Evolutionary conservation across 495 filamentous ascomycete species (phyloP).

Genomic region (Podospora pseudopauciseta): DNA sequence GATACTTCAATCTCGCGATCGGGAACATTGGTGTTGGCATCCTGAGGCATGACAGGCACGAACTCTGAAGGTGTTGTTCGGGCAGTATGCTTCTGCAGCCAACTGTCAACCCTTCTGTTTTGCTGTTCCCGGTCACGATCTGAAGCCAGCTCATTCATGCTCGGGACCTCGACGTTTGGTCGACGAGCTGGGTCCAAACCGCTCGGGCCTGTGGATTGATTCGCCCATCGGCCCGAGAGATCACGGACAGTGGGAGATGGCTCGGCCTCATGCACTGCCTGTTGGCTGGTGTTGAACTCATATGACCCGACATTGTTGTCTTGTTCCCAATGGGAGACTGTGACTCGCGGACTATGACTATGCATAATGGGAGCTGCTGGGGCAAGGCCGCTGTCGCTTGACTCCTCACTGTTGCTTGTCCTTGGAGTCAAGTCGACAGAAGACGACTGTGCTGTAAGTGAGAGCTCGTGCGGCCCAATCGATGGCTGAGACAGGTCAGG

Average conservation of each 20-base stretch:
- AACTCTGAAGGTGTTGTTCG: background rate
- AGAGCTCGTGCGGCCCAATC: constrained; percentile 24
- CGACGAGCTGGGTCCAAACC: constrained; percentile 45
- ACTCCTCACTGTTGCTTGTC: constrained; percentile 44
- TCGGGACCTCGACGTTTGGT: constrained; percentile 36
- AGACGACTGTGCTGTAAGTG: constrained; percentile 26
- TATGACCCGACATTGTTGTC: constrained; percentile 32
- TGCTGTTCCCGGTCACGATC: constrained; percentile 35
- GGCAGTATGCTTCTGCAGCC: constrained; percentile 30
- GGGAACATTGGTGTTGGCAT: constrained; percentile 36
- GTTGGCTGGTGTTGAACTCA: constrained; percentile 27
- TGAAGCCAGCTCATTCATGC: constrained; percentile 39
- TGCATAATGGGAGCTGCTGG: constrained; percentile 37
- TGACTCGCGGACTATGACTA: constrained; percentile 46
- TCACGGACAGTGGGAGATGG: constrained; percentile 31
- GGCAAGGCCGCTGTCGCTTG: constrained; percentile 46
- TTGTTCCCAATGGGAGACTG: constrained; percentile 47
- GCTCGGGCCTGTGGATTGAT: constrained; percentile 34
- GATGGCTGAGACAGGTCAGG: constrained; percentile 15
- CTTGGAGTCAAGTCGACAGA: constrained; percentile 46
- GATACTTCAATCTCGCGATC: constrained; percentile 34
- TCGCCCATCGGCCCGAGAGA: constrained; percentile 37
- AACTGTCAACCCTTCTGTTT: constrained; percentile 41
- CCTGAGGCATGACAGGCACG: constrained; percentile 16
- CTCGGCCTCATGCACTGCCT: constrained; percentile 9